Base-by-base conservation (phyloP, 305 asterid genomes). In the Fraxinus platypoda region DNA sequence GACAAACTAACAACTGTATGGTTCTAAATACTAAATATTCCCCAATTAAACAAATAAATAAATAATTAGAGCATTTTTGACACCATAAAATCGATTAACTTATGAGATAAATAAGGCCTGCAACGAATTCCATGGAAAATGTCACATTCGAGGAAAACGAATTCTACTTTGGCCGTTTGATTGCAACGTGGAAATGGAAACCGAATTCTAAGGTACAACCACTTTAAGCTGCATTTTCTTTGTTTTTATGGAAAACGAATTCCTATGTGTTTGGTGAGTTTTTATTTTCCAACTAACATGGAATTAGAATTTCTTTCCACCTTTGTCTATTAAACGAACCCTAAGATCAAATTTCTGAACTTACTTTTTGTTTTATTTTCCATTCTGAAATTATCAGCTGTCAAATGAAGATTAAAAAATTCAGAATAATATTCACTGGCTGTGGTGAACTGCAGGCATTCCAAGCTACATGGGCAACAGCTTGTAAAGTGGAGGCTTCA, bases 401-500 rank as follows among this genome's bases (percentile, higher is more conserved):
- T 30, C n/a, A 26, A 68, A 68, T 28, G 74, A 15, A 26, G 19
- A 13, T 12, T 4, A 68, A 43, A 68, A 68, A 68, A 68, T 7
- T 25, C 73, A 64, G 73, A 25, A 66, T 66, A 66, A 31, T 70
- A 70, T 70, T 68, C 75, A 70, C 15, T 70, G 75, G 75, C 21
- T 70, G 41, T 70, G 75, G 21, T 30, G 75, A 70, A 28, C 19
- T 66, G 79, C 92, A 97, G 99, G 99, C 99, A 84, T 97, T 97
- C 85, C 85, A 92, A 88, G 95, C 91, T 84, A 97, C 98, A 34
- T 97, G 99, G 99, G 97, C 94, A 43, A 85, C 90, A 35, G 99
- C 99, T 76, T 94, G 99, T 74, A 93, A 97, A 74, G 85, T 89
- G 43, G 91, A 94, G 80, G 97, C 97, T 37, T 93, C 99, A 0